A percentile compares a stretch with the other conserved stretches of the same genome.
Evolutionary conservation across 2,329 filamentous ascomycete genomes (phyloP).

Genomic region (Orbilia quercus): DNA sequence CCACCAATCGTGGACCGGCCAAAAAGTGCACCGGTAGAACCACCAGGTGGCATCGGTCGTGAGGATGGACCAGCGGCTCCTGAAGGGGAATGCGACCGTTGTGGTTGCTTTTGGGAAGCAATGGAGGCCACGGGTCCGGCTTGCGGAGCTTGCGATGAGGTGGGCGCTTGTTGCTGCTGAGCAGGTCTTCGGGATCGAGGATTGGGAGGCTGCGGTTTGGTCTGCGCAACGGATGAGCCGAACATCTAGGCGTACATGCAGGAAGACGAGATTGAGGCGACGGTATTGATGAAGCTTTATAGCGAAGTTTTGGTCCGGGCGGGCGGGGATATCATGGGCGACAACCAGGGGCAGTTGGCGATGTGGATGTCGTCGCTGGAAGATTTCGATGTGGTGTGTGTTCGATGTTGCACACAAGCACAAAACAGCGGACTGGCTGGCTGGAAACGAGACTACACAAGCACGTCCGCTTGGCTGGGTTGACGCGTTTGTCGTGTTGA

Average conservation of each 20-base stretch:
- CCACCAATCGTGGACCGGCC: constrained; percentile 58
- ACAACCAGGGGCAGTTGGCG: background rate
- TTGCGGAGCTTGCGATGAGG: constrained; percentile 44
- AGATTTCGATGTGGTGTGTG: constrained; percentile 15
- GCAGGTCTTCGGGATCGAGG: constrained; percentile 62
- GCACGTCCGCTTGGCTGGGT: constrained; percentile 26
- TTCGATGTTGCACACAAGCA: constrained; percentile 32
- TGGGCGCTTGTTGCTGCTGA: constrained; percentile 54
- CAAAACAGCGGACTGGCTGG: too few species aligned
- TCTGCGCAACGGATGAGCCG: constrained; percentile 59
- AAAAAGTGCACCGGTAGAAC: constrained; percentile 48
- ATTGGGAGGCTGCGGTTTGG: constrained; percentile 64
- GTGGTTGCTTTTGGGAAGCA: constrained; percentile 52
- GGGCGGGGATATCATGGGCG: background rate
- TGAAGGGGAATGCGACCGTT: constrained; percentile 57
- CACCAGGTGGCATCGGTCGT: constrained; percentile 43
- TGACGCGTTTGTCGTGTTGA: constrained; percentile 37
- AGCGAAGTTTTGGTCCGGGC: background rate
- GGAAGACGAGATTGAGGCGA: background rate
- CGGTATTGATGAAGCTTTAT: background rate
- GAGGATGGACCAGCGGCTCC: constrained; percentile 53
- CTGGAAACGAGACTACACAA: too few species aligned
- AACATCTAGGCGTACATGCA: constrained; percentile 56
- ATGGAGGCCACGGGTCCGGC: constrained; percentile 48
- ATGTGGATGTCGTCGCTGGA: background rate